Evolutionary conservation across 495 filamentous ascomycete genomes (phyloP), one percentile per base, ranked within the genome.

Genomic region (Penicillium tannophilum): DNA sequence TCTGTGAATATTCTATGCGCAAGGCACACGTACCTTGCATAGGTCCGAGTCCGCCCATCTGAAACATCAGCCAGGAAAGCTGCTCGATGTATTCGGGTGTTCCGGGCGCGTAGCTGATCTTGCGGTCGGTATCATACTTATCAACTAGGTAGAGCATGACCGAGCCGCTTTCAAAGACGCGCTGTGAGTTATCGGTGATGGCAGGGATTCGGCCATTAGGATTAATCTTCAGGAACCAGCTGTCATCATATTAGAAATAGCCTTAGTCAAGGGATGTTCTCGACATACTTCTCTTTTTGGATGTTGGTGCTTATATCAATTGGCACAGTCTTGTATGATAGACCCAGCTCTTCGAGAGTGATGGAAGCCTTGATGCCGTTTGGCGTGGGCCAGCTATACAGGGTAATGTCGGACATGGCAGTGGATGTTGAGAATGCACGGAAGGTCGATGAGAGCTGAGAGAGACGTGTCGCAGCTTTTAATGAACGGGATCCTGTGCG

Each of bases 151-250:
- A 83, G 20, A 75, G 69, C 69, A 80, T 73, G 35, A 83, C 73
- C 1, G 78, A 73, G 7, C 75, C 79, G 26, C 73, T 75, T 52
- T 82, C 78, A 50, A 81, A 81, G 36, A 82, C 68, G 26, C 78
- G 72, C 58, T 75, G 71, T 4, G 64, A 60, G 31, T 70, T 67
- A 55, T 74, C 63, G 6, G 64, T 62, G 16, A 96, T 66, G 1
- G 91, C 90, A 7, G 92, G 92, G 56, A 96, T 93, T 43, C 92
- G 89, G 53, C 92, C 92, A 67, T 96, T 96, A 41, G 92, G 92
- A 68, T 94, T 96, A 67, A 96, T 92, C 20, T 84, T 85, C 30
- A 94, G 77, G 73, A 91, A 96, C 89, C 90, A 92, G 16, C 69
- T 72, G 12, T 19, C 6, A 14, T 17, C 30, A 9, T 14, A 17